phyloP scores from a whole-genome alignment of 2,329 filamentous ascomycete genomes.

The Acarospora socialis region DNA sequence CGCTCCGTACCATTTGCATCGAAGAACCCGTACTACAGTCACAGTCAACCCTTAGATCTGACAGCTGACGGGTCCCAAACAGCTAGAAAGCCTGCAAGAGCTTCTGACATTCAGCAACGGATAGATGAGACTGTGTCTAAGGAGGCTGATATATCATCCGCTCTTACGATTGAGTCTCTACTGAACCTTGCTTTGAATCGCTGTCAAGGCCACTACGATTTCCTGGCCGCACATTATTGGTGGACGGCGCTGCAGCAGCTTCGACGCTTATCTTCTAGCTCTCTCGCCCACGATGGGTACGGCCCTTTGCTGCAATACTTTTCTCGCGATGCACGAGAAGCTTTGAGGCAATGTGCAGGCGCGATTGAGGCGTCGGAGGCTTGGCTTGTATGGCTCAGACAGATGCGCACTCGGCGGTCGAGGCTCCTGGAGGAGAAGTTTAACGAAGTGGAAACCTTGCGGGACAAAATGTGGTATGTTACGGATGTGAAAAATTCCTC shows the following conservation, averaged over 20 bases:
- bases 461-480: conserved; percentile 98
- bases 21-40: no score
- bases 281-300: conserved; percentile 45
- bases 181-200: no score
- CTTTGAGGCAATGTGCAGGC: no score
- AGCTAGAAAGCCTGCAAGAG: no score
- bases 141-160: no score
- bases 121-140: no score
- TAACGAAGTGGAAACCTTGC: conserved; percentile 55
- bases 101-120: no score
- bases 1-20: no score
- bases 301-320: conserved; percentile 60
- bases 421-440: conserved; percentile 69
- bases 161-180: conserved; percentile 5
- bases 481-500: conserved; percentile 85
- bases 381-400: no score
- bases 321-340: conserved; percentile 54
- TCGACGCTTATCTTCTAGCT: conserved; percentile 45
- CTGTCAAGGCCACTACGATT: conserved; percentile 67
- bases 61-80: no score
- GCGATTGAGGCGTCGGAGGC: no score
- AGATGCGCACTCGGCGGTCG: conserved; percentile 57
- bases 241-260: conserved; percentile 70
- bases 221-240: conserved; percentile 70
- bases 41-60: no score